phyloP scores from a whole-genome alignment of 345 rosid genomes.

The Eutrema heterophyllum region DNA sequence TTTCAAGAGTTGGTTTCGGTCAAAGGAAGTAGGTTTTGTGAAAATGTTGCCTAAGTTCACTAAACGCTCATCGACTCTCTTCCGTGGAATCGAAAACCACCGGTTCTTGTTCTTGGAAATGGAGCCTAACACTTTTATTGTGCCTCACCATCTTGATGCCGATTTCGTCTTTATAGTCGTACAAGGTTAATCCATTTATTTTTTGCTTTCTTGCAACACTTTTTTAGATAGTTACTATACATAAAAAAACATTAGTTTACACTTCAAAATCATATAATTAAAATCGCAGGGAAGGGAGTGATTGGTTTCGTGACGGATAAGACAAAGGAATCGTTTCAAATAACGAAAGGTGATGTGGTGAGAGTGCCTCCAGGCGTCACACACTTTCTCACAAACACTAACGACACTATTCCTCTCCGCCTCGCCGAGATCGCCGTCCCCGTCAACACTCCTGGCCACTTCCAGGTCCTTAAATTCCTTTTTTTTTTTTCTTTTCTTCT shows the following conservation, averaged over 20 bases:
- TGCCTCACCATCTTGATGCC: constrained; percentile 45
- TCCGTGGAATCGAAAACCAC: constrained; percentile 42
- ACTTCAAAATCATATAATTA: no score
- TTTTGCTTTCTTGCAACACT: no score
- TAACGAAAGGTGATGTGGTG: constrained; percentile 39
- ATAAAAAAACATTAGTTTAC: neutral
- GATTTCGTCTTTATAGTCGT: constrained; percentile 32
- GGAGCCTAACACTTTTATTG: constrained; percentile 37
- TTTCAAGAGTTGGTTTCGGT: constrained; percentile 12
- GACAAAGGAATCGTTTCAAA: constrained; percentile 29
- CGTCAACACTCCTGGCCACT: constrained; percentile 33
- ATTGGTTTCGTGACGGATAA: constrained; percentile 27
- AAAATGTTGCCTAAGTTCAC: constrained; percentile 37
- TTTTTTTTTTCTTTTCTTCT: neutral
- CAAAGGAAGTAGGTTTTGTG: constrained; percentile 34
- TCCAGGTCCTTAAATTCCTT: constrained; percentile 16
- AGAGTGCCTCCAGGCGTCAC: constrained; percentile 36
- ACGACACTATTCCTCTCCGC: constrained; percentile 29
- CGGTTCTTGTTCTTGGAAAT: constrained; percentile 33
- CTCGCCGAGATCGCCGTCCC: constrained; percentile 31
- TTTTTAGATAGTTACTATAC: neutral
- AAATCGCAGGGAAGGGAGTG: constrained; percentile 28
- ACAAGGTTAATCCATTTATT: constrained; percentile 24
- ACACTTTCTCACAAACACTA: constrained; percentile 31
- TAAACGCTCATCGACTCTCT: constrained; percentile 33